Evolutionary conservation across 805 yeast species (phyloP).

Genomic region (Kodamaea restingae): DNA sequence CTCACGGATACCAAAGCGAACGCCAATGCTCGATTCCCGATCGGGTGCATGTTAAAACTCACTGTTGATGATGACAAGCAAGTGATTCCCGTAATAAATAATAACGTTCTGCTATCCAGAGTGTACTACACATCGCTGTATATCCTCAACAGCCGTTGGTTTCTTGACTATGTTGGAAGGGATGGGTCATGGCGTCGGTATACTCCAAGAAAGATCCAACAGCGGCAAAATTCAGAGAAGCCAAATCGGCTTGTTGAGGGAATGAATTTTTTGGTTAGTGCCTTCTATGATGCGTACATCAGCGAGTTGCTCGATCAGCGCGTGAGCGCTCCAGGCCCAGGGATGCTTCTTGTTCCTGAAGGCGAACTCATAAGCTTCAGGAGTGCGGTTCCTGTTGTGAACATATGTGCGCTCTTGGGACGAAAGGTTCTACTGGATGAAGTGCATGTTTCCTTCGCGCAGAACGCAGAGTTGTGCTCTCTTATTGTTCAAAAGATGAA

Average conservation of each 20-base stretch:
- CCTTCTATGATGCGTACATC: conserved; percentile 14
- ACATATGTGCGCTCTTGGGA: conserved; percentile 10
- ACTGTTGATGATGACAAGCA: conserved; percentile 9
- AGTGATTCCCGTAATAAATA: conserved; percentile 10
- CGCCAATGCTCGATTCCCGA: conserved; percentile 23
- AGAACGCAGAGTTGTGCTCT: conserved; percentile 3
- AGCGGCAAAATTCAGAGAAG: conserved; percentile 7
- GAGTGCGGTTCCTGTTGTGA: conserved; percentile 13
- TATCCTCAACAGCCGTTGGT: conserved; percentile 21
- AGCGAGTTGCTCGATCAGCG: conserved; percentile 2
- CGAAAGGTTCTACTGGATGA: not conserved
- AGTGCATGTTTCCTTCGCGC: conserved; percentile 1
- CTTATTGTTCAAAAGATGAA: conserved; percentile 3
- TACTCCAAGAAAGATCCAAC: conserved; percentile 24
- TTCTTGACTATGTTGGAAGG: conserved; percentile 16
- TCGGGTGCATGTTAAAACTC: conserved; percentile 23
- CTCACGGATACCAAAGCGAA: conserved; percentile 26
- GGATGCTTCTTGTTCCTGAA: conserved; percentile 8
- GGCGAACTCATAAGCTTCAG: conserved; percentile 14
- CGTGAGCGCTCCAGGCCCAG: conserved; percentile 1
- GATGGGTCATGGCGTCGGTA: conserved; percentile 19
- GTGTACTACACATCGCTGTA: conserved; percentile 21
- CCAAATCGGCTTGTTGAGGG: conserved; percentile 10
- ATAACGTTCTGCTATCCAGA: conserved; percentile 2
- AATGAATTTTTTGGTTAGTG: conserved; percentile 10